phyloP scores from a whole-genome alignment of 768 basidiomycete genomes.

The Artomyces pyxidatus region DNA sequence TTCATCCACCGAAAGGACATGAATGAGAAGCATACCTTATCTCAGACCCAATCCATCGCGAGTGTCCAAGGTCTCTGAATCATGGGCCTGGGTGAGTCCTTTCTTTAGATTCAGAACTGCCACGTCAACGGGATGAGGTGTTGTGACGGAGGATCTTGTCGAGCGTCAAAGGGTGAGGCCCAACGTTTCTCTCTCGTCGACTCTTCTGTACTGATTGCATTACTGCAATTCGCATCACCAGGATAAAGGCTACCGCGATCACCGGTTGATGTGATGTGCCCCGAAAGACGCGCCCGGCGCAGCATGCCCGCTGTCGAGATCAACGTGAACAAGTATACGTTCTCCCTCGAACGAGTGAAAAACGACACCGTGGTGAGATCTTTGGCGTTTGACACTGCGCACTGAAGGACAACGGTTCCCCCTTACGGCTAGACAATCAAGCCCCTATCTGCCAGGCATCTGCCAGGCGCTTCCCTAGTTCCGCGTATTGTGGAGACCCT shows the following conservation, averaged over 20 bases:
- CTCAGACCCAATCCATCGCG: not conserved
- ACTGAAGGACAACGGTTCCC: not conserved
- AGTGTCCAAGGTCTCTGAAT: not conserved
- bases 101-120: not conserved
- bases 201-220: no score
- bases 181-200: no score
- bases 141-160: no score
- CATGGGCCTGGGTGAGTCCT: not conserved
- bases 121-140: no score
- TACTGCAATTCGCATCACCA: no score
- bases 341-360: no score
- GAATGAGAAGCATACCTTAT: not conserved
- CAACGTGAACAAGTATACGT: no score
- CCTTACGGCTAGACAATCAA: not conserved
- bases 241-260: no score
- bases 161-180: no score
- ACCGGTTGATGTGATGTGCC: no score
- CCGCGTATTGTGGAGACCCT: not conserved
- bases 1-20: slow-evolving; percentile 4
- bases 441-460: not conserved
- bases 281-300: no score
- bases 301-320: no score
- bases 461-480: not conserved
- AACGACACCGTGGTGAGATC: not conserved
- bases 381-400: not conserved